A percentile compares a stretch with the other conserved stretches of the same genome.
These are phyloP conservation scores for Babesia caballi DNA, from an alignment of 169 alveolate species.

Conservation along the genomic window DNA sequence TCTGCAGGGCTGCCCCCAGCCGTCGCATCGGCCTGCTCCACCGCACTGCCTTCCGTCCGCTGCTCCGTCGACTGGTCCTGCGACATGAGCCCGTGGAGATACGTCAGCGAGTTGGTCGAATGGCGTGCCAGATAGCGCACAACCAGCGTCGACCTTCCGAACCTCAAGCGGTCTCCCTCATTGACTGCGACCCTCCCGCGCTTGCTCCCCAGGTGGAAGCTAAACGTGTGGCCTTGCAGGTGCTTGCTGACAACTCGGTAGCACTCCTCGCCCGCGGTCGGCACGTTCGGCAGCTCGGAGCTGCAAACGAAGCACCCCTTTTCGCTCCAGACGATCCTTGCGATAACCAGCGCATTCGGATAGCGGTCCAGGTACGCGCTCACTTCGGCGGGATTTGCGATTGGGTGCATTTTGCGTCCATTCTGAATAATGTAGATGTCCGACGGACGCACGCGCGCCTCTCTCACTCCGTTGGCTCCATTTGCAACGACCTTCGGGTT, in stretches of 20 bases:
- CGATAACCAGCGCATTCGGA: background rate
- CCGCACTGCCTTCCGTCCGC: background rate
- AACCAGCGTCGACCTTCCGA: conserved; percentile 49
- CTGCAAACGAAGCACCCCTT: conserved; percentile 9
- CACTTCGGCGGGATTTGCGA: background rate
- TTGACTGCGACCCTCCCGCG: conserved; percentile 31
- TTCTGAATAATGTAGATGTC: background rate
- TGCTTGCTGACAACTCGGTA: background rate
- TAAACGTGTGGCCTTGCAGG: background rate
- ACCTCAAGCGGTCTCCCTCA: conserved; percentile 49
- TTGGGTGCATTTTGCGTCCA: background rate
- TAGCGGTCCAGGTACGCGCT: background rate
- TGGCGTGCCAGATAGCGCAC: conserved; percentile 60
- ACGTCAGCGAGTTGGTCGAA: conserved; percentile 33
- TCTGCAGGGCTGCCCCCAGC: too few species aligned
- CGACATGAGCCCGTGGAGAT: conserved; percentile 34
- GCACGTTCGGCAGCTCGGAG: background rate
- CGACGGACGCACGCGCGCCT: background rate
- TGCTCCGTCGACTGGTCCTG: background rate
- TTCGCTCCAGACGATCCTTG: background rate
- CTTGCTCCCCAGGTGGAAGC: background rate
- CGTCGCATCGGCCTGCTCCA: background rate
- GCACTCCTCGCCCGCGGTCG: background rate
- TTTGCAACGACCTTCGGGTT: background rate
- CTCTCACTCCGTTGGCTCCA: background rate